Percentiles rank a stretch among this genome's conserved stretches.
phyloP scores from a whole-genome alignment of 2,329 filamentous ascomycete species.

The Aspergillus pseudonomiae region DNA sequence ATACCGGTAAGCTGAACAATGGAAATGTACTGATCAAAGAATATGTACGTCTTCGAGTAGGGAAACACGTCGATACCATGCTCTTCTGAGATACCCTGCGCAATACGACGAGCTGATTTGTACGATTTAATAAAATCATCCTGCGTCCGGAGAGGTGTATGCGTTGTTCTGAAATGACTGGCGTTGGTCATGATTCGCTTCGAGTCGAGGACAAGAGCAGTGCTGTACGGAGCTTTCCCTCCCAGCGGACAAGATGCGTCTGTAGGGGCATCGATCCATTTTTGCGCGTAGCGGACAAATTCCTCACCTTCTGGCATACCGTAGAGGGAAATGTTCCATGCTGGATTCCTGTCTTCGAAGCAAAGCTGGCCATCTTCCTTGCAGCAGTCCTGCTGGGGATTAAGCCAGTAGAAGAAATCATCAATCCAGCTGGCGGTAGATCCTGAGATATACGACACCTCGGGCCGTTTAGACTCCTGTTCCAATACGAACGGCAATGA shows the following conservation, averaged over 20 bases:
- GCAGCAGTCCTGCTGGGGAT: conserved; percentile 79
- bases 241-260: conserved; percentile 84
- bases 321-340: conserved; percentile 85
- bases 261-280: conserved; percentile 80
- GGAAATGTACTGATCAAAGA: conserved; percentile 93
- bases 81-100: conserved; percentile 69
- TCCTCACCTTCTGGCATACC: conserved; percentile 95
- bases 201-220: conserved; percentile 77
- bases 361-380: conserved; percentile 72
- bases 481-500: conserved; percentile 90
- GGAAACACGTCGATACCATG: conserved; percentile 87
- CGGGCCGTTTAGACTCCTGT: conserved; percentile 85
- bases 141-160: conserved; percentile 84
- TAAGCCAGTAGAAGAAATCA: conserved; percentile 96
- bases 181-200: conserved; percentile 70
- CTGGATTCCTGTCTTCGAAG: conserved; percentile 74
- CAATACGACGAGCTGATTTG: conserved; percentile 83
- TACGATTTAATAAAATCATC: conserved; percentile 92
- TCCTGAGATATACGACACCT: conserved; percentile 84
- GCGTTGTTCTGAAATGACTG: conserved; percentile 88
- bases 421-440: conserved; percentile 95
- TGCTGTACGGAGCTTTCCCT: conserved; percentile 83
- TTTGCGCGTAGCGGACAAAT: conserved; percentile 81
- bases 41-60: conserved; percentile 97
- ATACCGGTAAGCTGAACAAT: conserved; percentile 80